Percentiles rank a stretch among this genome's conserved stretches.
Evolutionary conservation across 1,139 yeast species (phyloP).

Genomic region (Saccharomyces pastorianus): DNA sequence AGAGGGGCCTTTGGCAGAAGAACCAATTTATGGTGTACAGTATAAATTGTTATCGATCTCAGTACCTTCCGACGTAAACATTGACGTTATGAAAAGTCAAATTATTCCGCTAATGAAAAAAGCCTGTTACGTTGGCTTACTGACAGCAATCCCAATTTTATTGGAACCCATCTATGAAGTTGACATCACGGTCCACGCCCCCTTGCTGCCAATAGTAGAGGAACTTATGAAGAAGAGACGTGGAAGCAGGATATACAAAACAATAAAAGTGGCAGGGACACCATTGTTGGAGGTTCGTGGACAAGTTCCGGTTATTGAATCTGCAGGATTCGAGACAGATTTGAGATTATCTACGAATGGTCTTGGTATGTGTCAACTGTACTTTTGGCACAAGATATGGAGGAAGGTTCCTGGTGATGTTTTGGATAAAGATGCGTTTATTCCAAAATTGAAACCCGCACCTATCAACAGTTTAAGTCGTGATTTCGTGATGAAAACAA

Average conservation of each 20-base stretch:
- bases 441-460: conserved; percentile 72
- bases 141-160: conserved; percentile 71
- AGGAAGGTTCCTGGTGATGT: conserved; percentile 87
- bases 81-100: conserved; percentile 52
- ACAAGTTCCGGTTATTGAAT: conserved; percentile 77
- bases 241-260: conserved; percentile 46
- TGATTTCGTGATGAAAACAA: conserved; percentile 81
- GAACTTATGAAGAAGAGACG: conserved; percentile 56
- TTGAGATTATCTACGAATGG: conserved; percentile 71
- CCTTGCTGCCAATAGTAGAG: conserved; percentile 41
- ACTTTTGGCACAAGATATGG: conserved; percentile 56
- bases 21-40: conserved; percentile 62
- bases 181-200: conserved; percentile 47
- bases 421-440: conserved; percentile 51
- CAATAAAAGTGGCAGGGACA: conserved; percentile 64
- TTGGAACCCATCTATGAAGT: conserved; percentile 79
- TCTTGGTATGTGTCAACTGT: conserved; percentile 60
- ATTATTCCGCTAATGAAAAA: conserved; percentile 74
- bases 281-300: conserved; percentile 58
- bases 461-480: conserved; percentile 64
- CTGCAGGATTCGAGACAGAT: conserved; percentile 84
- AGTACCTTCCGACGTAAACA: conserved; percentile 35
- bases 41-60: conserved; percentile 59
- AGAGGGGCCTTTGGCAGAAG: conserved; percentile 90
- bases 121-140: conserved; percentile 75